phyloP scores from a whole-genome alignment of 768 basidiomycete genomes.

The Pisolithus marmoratus region DNA sequence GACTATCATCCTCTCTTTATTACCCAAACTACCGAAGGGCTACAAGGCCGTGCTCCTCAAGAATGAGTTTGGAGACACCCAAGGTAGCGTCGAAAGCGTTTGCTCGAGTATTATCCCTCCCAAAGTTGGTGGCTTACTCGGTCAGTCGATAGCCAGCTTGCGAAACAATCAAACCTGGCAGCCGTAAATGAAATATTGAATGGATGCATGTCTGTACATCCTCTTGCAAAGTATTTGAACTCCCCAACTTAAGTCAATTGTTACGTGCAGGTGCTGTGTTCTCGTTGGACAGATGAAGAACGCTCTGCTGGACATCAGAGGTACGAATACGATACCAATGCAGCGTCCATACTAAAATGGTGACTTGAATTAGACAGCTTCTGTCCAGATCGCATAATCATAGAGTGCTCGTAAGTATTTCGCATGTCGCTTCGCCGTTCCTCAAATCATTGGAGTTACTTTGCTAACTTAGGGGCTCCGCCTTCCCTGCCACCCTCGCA shows the following conservation, averaged over 20 bases:
- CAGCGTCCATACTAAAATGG: background rate
- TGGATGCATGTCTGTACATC: slow-evolving; percentile 71
- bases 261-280: slow-evolving; percentile 70
- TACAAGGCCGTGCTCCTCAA: slow-evolving; percentile 90
- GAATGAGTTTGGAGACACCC: slow-evolving; percentile 94
- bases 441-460: background rate
- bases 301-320: slow-evolving; percentile 83
- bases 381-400: slow-evolving; percentile 85
- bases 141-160: slow-evolving; percentile 86
- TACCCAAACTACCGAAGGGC: slow-evolving; percentile 75
- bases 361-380: slow-evolving; percentile 58
- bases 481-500: slow-evolving; percentile 92
- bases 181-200: slow-evolving; percentile 93
- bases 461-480: slow-evolving; percentile 64
- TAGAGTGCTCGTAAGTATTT: slow-evolving; percentile 81
- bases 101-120: background rate
- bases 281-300: slow-evolving; percentile 93
- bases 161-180: slow-evolving; percentile 73
- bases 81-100: slow-evolving; percentile 43
- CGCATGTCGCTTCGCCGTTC: background rate
- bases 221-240: background rate
- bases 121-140: background rate
- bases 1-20: slow-evolving; percentile 73
- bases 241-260: background rate
- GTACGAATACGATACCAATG: slow-evolving; percentile 30